Conservation (phyloP, 2,329 filamentous ascomycete species). For the Lecanicillium sp. region DNA sequence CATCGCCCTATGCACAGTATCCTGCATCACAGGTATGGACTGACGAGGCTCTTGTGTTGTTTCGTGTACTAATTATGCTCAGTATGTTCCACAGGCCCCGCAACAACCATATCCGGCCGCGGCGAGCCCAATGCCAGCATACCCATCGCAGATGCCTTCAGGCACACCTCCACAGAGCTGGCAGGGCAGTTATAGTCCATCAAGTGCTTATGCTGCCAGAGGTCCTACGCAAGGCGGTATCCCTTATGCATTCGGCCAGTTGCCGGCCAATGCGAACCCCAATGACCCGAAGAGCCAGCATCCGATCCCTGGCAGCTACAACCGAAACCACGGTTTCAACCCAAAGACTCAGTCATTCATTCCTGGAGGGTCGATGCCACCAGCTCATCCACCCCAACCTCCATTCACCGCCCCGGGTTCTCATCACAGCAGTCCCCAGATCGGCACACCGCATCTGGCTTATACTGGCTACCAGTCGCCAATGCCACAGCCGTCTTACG, state of each 20-base stretch:
- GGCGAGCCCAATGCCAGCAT: constrained; percentile 27
- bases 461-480: constrained; percentile 41
- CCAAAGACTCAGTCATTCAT: constrained; percentile 91
- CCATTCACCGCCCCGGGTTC: constrained; percentile 39
- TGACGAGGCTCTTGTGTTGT: neutral
- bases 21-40: constrained; percentile 38
- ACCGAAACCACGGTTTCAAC: constrained; percentile 75
- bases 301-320: constrained; percentile 76
- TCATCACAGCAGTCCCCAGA: constrained; percentile 45
- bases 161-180: constrained; percentile 23
- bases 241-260: constrained; percentile 71
- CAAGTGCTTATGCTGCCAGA: constrained; percentile 20
- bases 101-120: constrained; percentile 23
- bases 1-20: constrained; percentile 26
- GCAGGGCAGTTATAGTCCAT: constrained; percentile 27
- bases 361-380: constrained; percentile 47
- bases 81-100: constrained; percentile 22
- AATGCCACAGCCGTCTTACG: constrained; percentile 34
- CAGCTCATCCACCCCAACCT: constrained; percentile 38
- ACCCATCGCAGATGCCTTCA: constrained; percentile 24
- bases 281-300: constrained; percentile 70
- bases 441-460: constrained; percentile 41
- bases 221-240: constrained; percentile 18
- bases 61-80: constrained; percentile 4
- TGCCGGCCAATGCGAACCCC: constrained; percentile 61